Evolutionary conservation across 768 basidiomycete species (phyloP).

Genomic region (Auricularia cornea): DNA sequence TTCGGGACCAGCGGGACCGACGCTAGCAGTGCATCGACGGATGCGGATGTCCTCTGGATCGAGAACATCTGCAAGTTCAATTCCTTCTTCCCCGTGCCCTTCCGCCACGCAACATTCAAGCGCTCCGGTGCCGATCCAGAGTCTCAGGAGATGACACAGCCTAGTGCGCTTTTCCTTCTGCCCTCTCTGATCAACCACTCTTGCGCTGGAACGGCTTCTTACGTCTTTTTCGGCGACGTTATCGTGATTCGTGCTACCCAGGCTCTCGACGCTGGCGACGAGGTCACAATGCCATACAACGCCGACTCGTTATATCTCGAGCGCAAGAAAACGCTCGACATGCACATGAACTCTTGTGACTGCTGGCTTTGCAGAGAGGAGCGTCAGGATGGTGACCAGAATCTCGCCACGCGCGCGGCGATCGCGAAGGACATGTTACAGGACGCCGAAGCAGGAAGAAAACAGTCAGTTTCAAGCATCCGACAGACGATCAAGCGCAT

Average conservation of each 20-base stretch:
- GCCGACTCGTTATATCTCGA: background rate
- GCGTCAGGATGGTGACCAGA: background rate
- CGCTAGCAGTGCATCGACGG: background rate
- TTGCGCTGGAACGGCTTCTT: slow-evolving; percentile 19
- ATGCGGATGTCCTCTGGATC: background rate
- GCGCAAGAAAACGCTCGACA: background rate
- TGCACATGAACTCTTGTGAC: background rate
- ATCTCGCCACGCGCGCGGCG: background rate
- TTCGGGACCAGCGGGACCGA: no score
- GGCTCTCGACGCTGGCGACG: slow-evolving; percentile 17
- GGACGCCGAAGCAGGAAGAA: background rate
- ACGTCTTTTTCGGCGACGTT: slow-evolving; percentile 19
- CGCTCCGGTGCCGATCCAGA: no score
- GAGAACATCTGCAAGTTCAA: background rate
- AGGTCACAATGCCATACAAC: slow-evolving; percentile 15
- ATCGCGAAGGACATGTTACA: background rate
- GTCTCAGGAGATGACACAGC: background rate
- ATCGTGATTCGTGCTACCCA: slow-evolving; percentile 23
- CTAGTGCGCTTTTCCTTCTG: slow-evolving; percentile 18
- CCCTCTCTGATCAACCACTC: slow-evolving; percentile 29
- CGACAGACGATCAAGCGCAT: background rate
- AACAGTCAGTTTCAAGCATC: background rate
- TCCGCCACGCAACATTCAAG: no score
- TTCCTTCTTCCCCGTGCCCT: background rate
- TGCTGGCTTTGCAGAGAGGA: background rate